Evolutionary conservation across 1,139 yeast genomes (phyloP).

Genomic region (Lizanozyma gosingica): DNA sequence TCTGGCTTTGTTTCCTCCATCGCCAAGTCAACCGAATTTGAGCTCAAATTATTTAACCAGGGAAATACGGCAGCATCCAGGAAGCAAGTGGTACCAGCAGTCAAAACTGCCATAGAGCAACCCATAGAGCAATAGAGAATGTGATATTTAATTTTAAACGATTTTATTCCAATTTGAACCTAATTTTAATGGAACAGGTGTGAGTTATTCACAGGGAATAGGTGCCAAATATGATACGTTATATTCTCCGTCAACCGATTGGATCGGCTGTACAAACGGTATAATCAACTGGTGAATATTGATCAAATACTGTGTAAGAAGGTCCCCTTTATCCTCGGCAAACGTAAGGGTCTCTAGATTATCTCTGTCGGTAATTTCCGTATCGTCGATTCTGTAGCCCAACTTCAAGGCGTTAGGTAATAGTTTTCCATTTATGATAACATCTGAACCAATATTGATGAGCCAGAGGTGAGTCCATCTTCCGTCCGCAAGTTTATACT

Average conservation of each 20-base stretch:
- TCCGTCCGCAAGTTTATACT: conserved; percentile 1
- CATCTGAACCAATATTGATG: conserved; percentile 13
- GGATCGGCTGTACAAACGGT: conserved; percentile 7
- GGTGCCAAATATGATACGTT: background rate
- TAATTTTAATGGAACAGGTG: no score
- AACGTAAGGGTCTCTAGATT: background rate
- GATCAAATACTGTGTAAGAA: conserved; percentile 6
- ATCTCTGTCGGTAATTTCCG: background rate
- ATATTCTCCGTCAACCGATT: conserved; percentile 6
- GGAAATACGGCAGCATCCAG: conserved; percentile 55
- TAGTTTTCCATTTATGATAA: conserved; percentile 7
- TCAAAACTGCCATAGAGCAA: conserved; percentile 24
- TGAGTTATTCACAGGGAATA: no score
- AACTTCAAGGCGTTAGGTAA: conserved; percentile 12
- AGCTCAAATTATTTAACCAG: conserved; percentile 39
- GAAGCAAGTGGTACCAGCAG: conserved; percentile 76
- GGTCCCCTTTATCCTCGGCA: conserved; percentile 3
- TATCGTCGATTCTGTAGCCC: conserved; percentile 6
- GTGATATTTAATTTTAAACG: conserved; percentile 1
- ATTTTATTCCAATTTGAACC: no score
- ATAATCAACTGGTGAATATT: conserved; percentile 12
- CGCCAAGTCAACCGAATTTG: background rate
- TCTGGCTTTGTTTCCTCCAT: conserved; percentile 2
- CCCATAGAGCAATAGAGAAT: conserved; percentile 13
- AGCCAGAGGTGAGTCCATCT: conserved; percentile 14